Conservation (phyloP, 2,329 filamentous ascomycete genomes). For the Fusarium sp. region DNA sequence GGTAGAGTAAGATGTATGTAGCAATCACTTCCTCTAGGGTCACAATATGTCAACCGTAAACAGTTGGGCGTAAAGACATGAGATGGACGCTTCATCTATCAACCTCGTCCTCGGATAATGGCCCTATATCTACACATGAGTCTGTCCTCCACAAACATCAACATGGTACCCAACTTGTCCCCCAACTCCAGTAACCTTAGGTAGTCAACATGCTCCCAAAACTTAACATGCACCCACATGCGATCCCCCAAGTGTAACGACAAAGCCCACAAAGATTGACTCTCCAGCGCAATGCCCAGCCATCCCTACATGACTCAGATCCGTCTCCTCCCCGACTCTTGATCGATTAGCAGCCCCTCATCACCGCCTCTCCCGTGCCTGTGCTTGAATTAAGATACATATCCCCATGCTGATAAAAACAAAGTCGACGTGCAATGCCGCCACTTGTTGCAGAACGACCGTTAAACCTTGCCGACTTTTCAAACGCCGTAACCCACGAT, state of each 20-base stretch:
- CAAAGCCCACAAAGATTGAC: constrained; percentile 22
- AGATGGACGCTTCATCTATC: constrained; percentile 18
- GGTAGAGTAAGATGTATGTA: neutral
- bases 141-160: constrained; percentile 25
- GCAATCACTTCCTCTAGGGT: neutral
- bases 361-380: constrained; percentile 11
- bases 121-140: constrained; percentile 31
- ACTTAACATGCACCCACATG: neutral
- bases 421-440: constrained; percentile 21
- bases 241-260: constrained; percentile 11
- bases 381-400: constrained; percentile 40
- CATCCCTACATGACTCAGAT: constrained; percentile 20
- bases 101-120: constrained; percentile 24
- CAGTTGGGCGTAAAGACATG: no score
- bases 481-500: constrained; percentile 45
- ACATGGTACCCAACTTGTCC: constrained; percentile 25
- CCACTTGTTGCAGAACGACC: constrained; percentile 41
- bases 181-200: constrained; percentile 1
- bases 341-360: constrained; percentile 24
- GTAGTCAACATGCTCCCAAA: neutral
- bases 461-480: constrained; percentile 40
- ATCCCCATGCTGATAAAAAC: constrained; percentile 35
- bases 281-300: constrained; percentile 15
- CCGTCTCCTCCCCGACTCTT: constrained; percentile 13
- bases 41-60: no score